A percentile compares a stretch with the other conserved stretches of the same genome.
Conservation (phyloP, 371 early-diverging fungal genomes). For the Circinella umbellata region DNA sequence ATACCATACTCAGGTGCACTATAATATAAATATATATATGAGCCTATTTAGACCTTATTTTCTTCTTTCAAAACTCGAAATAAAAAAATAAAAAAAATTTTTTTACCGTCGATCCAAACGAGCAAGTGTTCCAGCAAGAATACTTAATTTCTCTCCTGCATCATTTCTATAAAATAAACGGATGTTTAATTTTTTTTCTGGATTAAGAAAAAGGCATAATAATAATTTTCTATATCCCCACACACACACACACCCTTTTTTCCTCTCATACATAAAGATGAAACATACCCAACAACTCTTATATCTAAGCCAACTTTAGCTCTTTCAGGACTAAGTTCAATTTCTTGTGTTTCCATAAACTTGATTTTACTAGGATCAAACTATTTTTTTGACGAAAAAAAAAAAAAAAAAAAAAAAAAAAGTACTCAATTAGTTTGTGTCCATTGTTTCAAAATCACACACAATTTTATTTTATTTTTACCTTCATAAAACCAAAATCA, state of each 20-base stretch:
- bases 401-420: neutral
- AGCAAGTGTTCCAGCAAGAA: constrained; percentile 73
- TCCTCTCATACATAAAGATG: neutral
- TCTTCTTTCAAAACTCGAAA: neutral
- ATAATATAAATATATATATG: neutral
- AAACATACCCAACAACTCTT: constrained; percentile 70
- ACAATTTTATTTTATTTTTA: neutral
- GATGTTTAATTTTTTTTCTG: neutral
- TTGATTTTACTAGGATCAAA: constrained; percentile 81
- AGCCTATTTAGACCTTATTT: no score
- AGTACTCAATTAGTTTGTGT: no score
- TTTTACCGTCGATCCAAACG: constrained; percentile 69
- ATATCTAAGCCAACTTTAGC: constrained; percentile 85
- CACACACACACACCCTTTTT: neutral
- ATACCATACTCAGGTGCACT: constrained; percentile 76
- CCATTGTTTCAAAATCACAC: no score
- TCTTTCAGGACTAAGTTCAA: constrained; percentile 72
- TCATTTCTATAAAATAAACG: constrained; percentile 19
- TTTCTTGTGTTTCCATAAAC: constrained; percentile 74
- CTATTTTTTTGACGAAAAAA: constrained; percentile 8
- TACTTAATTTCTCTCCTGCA: constrained; percentile 35
- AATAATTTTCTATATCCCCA: neutral
- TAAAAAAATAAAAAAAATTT: no score
- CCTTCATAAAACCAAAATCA: constrained; percentile 88
- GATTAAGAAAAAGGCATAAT: neutral